These are phyloP conservation scores for Aurantiochytrium sp. DNA, from an alignment of 108 stramenopile species.

Conservation along the genomic window DNA sequence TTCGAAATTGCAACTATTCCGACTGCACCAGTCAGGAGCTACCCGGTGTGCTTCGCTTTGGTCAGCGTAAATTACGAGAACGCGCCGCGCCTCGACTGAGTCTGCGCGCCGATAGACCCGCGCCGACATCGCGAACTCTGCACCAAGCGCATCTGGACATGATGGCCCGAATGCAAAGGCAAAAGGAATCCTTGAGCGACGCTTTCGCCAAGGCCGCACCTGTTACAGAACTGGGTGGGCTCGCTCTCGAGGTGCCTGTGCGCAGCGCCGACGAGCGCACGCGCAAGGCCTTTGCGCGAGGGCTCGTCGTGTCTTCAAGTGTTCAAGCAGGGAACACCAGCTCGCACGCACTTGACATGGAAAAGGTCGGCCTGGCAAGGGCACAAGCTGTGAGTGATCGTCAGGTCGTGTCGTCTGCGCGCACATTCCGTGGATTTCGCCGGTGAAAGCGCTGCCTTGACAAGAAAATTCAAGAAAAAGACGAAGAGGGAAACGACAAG, in stretches of 20 bases:
- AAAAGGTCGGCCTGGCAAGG: not conserved
- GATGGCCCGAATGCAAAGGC: not conserved
- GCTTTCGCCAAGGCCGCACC: not conserved
- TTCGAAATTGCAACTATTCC: not conserved
- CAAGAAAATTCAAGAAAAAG: too few species aligned
- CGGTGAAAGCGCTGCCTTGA: not conserved
- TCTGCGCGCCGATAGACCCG: too few species aligned
- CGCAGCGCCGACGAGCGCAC: not conserved
- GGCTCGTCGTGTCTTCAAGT: not conserved
- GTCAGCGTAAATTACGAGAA: not conserved
- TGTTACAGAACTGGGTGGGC: not conserved
- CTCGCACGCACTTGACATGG: not conserved
- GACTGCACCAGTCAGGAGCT: not conserved
- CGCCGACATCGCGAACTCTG: too few species aligned
- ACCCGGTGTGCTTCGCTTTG: not conserved
- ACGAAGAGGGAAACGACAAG: too few species aligned
- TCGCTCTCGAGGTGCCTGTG: not conserved
- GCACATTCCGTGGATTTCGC: not conserved
- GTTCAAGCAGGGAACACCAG: too few species aligned
- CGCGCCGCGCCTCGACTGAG: not conserved
- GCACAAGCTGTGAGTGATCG: not conserved
- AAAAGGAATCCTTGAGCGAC: not conserved
- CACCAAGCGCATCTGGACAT: too few species aligned
- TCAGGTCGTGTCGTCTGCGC: not conserved
- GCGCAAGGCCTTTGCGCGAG: not conserved